Conservation (phyloP, 2,329 filamentous ascomycete genomes). For the Talaromyces sp. region DNA sequence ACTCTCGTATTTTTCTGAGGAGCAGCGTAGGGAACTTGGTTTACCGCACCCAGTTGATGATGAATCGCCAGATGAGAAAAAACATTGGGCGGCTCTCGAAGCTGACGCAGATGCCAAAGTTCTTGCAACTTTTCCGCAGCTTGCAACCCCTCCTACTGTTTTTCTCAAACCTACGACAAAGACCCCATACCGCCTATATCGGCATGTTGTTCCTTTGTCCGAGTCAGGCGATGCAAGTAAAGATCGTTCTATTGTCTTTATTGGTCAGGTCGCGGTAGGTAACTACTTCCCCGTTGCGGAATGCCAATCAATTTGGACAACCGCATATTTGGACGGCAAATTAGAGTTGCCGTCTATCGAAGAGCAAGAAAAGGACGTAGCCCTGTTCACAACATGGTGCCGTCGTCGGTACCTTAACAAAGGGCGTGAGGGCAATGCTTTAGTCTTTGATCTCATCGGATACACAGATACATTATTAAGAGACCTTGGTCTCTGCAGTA, state of each 20-base stretch:
- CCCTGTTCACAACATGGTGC: constrained; percentile 5
- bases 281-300: constrained; percentile 8
- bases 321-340: constrained; percentile 4
- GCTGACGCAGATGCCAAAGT: constrained; percentile 2
- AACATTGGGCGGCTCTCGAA: constrained; percentile 1
- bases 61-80: neutral
- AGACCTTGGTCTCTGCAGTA: neutral
- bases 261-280: constrained; percentile 6
- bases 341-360: constrained; percentile 1
- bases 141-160: constrained; percentile 4
- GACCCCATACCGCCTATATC: constrained; percentile 6
- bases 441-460: constrained; percentile 5
- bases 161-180: constrained; percentile 1
- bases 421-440: neutral
- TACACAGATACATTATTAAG: constrained; percentile 5
- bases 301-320: constrained; percentile 7
- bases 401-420: constrained; percentile 4
- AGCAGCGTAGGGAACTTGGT: constrained; percentile 6
- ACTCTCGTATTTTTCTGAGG: constrained; percentile 5
- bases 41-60: constrained; percentile 2
- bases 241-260: constrained; percentile 7
- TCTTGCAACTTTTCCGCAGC: constrained; percentile 3
- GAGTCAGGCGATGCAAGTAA: constrained; percentile 4
- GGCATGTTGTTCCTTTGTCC: constrained; percentile 5
- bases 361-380: constrained; percentile 6